These are phyloP conservation scores for Grigorovia jiainica DNA, from an alignment of 805 yeast genomes.

Conservation along the genomic window DNA sequence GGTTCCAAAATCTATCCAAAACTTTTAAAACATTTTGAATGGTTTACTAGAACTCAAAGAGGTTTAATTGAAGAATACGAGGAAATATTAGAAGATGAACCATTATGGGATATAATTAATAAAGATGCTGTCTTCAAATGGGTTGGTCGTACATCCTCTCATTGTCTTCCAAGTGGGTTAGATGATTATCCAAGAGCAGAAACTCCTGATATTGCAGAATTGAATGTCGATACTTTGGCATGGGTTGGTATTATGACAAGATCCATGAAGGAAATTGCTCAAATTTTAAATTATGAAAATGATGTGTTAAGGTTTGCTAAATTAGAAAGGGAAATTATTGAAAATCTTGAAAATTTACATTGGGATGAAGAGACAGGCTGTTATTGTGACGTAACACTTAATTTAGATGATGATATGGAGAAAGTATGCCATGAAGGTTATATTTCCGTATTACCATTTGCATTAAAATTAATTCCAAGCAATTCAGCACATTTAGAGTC, in stretches of 20 bases:
- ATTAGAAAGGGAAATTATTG: slow-evolving; percentile 47
- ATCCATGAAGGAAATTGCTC: slow-evolving; percentile 68
- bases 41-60: slow-evolving; percentile 74
- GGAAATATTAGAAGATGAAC: slow-evolving; percentile 19
- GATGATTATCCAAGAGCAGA: slow-evolving; percentile 90
- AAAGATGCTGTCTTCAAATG: slow-evolving; percentile 70
- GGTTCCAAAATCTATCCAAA: slow-evolving; percentile 66
- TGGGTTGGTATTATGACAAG: slow-evolving; percentile 94
- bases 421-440: slow-evolving; percentile 88
- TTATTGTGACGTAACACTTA: slow-evolving; percentile 78
- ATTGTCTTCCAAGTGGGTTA: slow-evolving; percentile 84
- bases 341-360: slow-evolving; percentile 63
- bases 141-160: slow-evolving; percentile 83
- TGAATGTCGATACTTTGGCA: slow-evolving; percentile 78
- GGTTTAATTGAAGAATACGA: slow-evolving; percentile 70
- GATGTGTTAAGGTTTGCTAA: slow-evolving; percentile 47
- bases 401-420: slow-evolving; percentile 27
- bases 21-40: slow-evolving; percentile 64
- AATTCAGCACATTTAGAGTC: slow-evolving; percentile 39
- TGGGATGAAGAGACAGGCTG: slow-evolving; percentile 62
- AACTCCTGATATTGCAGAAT: slow-evolving; percentile 77
- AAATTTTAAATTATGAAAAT: slow-evolving; percentile 43
- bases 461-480: slow-evolving; percentile 52
- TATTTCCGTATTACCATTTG: slow-evolving; percentile 75
- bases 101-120: slow-evolving; percentile 32